Evolutionary conservation across 106 monocot species (phyloP).

Genomic region (Phalaenopsis equestris): DNA sequence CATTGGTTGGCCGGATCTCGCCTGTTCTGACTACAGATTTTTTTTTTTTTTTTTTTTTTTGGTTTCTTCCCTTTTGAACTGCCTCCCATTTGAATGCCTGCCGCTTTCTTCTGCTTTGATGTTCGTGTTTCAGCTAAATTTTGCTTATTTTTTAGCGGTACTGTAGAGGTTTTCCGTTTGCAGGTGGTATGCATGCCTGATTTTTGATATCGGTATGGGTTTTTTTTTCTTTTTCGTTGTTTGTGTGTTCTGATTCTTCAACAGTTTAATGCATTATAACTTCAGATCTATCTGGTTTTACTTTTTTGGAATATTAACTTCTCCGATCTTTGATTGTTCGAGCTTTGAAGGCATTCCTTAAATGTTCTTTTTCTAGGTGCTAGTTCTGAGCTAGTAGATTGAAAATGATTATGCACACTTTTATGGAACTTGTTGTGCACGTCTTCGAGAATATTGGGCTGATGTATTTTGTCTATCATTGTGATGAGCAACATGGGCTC

Average conservation of each 20-base stretch:
- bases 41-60: constrained; percentile 1
- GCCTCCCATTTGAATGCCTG: neutral
- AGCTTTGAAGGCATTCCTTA: neutral
- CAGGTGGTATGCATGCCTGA: neutral
- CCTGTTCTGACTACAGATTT: neutral
- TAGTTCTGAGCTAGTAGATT: neutral
- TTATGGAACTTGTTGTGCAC: neutral
- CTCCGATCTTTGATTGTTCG: neutral
- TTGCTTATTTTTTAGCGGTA: neutral
- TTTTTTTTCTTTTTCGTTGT: neutral
- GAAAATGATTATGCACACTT: neutral
- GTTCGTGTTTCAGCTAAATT: neutral
- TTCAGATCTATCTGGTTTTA: neutral
- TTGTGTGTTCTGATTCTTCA: neutral
- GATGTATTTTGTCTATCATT: neutral
- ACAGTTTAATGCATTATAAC: neutral
- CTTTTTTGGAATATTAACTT: neutral
- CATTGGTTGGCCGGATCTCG: neutral
- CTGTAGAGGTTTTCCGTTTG: neutral
- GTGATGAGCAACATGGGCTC: neutral
- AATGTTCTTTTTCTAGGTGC: neutral
- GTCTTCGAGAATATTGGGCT: neutral
- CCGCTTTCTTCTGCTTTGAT: neutral
- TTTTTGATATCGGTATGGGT: neutral
- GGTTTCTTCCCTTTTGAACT: too few species aligned